Percentiles rank a stretch among this genome's conserved stretches.
phyloP scores from a whole-genome alignment of 768 basidiomycete genomes.

The Lactifluus hygrophoroides region DNA sequence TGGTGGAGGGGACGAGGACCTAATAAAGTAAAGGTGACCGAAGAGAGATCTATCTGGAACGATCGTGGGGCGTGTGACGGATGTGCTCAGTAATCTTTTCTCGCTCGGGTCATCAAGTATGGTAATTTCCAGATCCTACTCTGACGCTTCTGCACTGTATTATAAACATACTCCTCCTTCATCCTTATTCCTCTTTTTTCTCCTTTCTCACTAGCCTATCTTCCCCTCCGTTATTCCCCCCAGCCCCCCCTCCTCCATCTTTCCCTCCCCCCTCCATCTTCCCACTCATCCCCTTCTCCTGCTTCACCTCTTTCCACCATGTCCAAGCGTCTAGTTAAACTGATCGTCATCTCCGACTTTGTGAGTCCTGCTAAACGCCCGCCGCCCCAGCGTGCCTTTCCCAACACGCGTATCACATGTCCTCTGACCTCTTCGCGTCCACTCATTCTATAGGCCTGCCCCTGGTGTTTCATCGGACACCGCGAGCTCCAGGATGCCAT shows the following conservation, averaged over 20 bases:
- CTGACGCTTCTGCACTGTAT: slow-evolving; percentile 1
- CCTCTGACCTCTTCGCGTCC: slow-evolving; percentile 4
- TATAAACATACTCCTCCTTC: slow-evolving; percentile 17
- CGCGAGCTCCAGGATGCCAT: slow-evolving; percentile 34
- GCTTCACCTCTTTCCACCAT: neutral
- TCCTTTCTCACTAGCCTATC: slow-evolving; percentile 10
- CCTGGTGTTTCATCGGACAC: slow-evolving; percentile 37
- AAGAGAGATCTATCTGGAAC: slow-evolving; percentile 6
- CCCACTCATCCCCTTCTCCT: neutral
- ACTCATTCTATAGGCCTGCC: slow-evolving; percentile 26
- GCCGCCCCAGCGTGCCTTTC: neutral
- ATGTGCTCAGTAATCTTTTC: slow-evolving; percentile 18
- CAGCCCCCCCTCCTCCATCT: neutral
- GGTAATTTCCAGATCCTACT: slow-evolving; percentile 14
- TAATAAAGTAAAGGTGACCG: too few species aligned
- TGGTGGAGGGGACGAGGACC: too few species aligned
- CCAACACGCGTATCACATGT: neutral
- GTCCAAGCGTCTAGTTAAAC: slow-evolving; percentile 18
- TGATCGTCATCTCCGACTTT: slow-evolving; percentile 28
- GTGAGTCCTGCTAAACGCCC: slow-evolving; percentile 24
- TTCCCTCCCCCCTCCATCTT: neutral
- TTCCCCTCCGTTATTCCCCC: neutral
- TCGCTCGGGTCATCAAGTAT: slow-evolving; percentile 6
- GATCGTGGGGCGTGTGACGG: slow-evolving; percentile 18
- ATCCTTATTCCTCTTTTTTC: neutral